A percentile compares a stretch with the other conserved stretches of the same genome.
These are phyloP conservation scores for Serendipita vermifera DNA, from an alignment of 768 basidiomycete species.

Conservation along the genomic window DNA sequence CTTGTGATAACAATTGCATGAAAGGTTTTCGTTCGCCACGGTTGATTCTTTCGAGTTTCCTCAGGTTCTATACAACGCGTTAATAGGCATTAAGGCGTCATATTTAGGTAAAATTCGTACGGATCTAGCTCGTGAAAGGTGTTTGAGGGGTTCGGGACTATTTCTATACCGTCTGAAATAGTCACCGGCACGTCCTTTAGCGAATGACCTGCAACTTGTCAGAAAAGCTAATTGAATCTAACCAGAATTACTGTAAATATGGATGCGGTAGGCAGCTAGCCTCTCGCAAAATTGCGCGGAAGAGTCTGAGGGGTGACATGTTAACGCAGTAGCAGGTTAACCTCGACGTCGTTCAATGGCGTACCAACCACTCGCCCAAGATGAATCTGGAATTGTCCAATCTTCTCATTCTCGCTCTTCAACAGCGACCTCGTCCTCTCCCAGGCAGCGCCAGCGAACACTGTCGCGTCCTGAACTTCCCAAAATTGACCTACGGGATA, in stretches of 20 bases:
- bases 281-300: conserved; percentile 32
- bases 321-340: neutral
- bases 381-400: neutral
- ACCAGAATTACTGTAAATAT: conserved; percentile 32
- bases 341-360: conserved; percentile 10
- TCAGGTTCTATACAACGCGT: conserved; percentile 33
- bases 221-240: neutral
- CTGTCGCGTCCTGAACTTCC: neutral
- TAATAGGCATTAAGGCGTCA: neutral
- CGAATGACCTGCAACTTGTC: conserved; percentile 8
- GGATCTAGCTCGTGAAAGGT: neutral
- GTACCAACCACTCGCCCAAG: conserved; percentile 7
- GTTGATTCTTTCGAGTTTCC: conserved; percentile 42
- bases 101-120: neutral
- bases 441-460: conserved; percentile 7
- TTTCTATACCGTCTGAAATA: conserved; percentile 48
- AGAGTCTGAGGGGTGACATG: conserved; percentile 21
- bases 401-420: conserved; percentile 13
- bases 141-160: conserved; percentile 9
- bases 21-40: conserved; percentile 38
- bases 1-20: conserved; percentile 45
- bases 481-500: conserved; percentile 9
- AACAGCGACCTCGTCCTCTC: conserved; percentile 13
- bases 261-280: conserved; percentile 31
- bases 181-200: conserved; percentile 29